Base-by-base conservation (phyloP, 129 eudicot genomes). In the Erigeron canadensis region DNA sequence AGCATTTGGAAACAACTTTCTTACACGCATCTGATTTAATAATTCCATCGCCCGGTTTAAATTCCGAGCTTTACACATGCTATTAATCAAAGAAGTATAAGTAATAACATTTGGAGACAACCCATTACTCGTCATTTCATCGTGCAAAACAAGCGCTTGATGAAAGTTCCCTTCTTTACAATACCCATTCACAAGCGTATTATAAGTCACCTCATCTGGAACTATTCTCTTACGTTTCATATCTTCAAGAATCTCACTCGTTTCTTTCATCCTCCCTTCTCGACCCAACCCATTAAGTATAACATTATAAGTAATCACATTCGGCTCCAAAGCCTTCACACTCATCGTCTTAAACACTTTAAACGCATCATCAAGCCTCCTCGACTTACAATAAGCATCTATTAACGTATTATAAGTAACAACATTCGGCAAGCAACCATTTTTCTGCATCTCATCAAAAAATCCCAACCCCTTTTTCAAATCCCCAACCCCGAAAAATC, bases 161-260 rank as follows among this genome's bases (percentile, higher is more conserved):
- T 95, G 99, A 79, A 87, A 84, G 64, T 90, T 77, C 7, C 99
- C 99, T 68, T 74, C 89, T 76, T 84, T 90, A 73, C 99, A 95
- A 56, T 86, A 84, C 39, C 97, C 99, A 69, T 95, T 90, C 28
- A 90, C 88, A 21, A 95, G 89, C 5, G 94, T 90, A 72, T 90
- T 90, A 78, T 84, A 95, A 6, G 99, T 90, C 12, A 95, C 89
- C 62, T 88, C 96, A 79, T 90, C 96, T 2, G 97, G 97, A 21
- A 81, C 67, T 43, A 95, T 71, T 39, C 94, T 86, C 48, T 74
- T 79, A 7, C 70, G 58, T 66, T 65, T 86, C 97, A 95, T 95
- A 65, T 86, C 96, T 22, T 87, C 79, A 61, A 95, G 78, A 68
- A 95, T 66, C 72, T 84, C 81, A 22, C 51, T 68, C 1, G 94